Base-by-base conservation (phyloP, 2,329 filamentous ascomycete genomes). In the Aureobasidium vineae region DNA sequence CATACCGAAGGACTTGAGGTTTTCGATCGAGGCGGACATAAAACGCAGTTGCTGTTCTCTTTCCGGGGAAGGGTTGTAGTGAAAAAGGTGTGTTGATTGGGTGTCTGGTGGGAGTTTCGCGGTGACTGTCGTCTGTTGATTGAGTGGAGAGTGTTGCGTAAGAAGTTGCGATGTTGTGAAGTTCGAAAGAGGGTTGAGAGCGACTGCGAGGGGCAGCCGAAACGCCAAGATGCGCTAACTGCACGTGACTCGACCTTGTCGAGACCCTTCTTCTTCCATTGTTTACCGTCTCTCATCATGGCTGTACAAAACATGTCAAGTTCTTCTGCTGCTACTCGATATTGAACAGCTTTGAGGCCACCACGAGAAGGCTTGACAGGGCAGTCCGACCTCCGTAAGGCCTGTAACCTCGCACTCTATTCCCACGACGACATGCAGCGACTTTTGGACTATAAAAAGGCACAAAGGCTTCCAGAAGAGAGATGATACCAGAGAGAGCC, bases 1-100 rank as follows among this genome's bases (percentile, higher is more conserved):
- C 90, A 78, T 84, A 95, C 91, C 91, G 88, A 92, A 92, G 86
- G 89, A 88, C 88, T 95, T 95, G 84, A 96, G 90, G 87, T 96
- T 96, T 92, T 95, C 90, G 90, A 95, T 95, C 66, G 69, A 63
- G 65, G 69, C 70, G 88, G 91, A 95, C 91, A 96, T 95, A 94
- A 92, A 93, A 71, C 68, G 70, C 68, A 66, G 68, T 65, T 56
- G 54, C 38, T 68, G 59, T 63, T 65, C 52, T 67, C 57, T 59
- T 50, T 66, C 63, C 47, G 56, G 64, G 57, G 47, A 52, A 52
- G 45, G 59, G 59, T 41, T 63, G n/a, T 13, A 31, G 40, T 23
- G 28, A 36, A 10, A 45, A 45, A 31, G 26, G 43, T 52, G 59
- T 52, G 45, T 47, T n/a, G 36, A 21, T 5, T 52, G 59, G 49